These are phyloP conservation scores for Phytophthora sansomeana DNA, from an alignment of 352 stramenopile genomes.

Conservation along the genomic window DNA sequence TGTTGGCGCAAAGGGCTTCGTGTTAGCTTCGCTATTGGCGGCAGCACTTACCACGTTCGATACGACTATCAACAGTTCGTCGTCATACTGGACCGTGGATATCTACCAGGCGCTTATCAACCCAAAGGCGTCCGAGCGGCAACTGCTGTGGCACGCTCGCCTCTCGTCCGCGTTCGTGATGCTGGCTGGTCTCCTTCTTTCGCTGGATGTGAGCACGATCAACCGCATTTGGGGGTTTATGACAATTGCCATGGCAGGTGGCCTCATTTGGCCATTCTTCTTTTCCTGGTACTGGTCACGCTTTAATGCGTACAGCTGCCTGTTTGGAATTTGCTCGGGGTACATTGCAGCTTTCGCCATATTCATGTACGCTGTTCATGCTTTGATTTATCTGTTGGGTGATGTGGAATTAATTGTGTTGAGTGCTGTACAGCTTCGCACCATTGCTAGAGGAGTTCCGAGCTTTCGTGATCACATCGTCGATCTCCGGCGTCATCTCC, in stretches of 20 bases:
- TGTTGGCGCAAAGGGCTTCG: constrained; percentile 67
- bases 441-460: constrained; percentile 62
- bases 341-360: constrained; percentile 62
- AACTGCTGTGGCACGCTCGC: constrained; percentile 74
- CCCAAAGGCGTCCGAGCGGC: constrained; percentile 55
- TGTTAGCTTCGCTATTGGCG: constrained; percentile 73
- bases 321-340: constrained; percentile 59
- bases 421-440: constrained; percentile 42
- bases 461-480: constrained; percentile 70
- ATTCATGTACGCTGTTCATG: constrained; percentile 84
- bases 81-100: constrained; percentile 85
- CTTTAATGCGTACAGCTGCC: constrained; percentile 75
- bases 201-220: constrained; percentile 76
- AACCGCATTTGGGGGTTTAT: constrained; percentile 88
- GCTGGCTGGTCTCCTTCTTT: constrained; percentile 63
- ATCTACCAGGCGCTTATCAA: constrained; percentile 82
- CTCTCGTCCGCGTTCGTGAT: constrained; percentile 68
- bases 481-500: constrained; percentile 54
- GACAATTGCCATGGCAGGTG: constrained; percentile 74
- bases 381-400: not conserved
- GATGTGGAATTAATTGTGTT: constrained; percentile 7
- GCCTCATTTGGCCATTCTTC: constrained; percentile 79
- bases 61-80: constrained; percentile 81
- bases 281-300: constrained; percentile 85
- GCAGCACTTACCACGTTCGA: constrained; percentile 85